Conservation (phyloP, 352 stramenopile genomes). For the Globisporangium nunn region DNA sequence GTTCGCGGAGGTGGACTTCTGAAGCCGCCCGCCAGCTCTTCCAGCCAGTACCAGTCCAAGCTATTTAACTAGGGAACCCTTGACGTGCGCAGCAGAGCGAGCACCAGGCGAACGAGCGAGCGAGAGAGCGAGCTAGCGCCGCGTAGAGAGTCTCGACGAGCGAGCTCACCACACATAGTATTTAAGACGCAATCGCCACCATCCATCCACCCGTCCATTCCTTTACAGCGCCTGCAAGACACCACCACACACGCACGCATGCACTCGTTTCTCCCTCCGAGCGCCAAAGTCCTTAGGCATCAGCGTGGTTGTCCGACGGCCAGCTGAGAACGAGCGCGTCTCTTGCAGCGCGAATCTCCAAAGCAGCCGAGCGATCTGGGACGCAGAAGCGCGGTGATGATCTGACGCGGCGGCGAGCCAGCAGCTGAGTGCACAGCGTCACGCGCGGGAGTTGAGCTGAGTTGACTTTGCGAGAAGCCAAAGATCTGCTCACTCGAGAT, state of each 20-base stretch:
- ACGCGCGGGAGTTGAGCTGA: not conserved
- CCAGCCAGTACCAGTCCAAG: not conserved
- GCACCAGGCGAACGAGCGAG: too few species aligned
- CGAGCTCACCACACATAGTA: not conserved
- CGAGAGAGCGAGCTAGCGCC: not conserved
- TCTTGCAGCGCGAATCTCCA: not conserved
- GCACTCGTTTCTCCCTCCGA: too few species aligned
- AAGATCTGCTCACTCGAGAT: not conserved
- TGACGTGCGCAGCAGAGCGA: too few species aligned
- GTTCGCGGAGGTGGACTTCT: conserved; percentile 76
- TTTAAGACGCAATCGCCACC: conserved; percentile 6
- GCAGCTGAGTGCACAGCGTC: not conserved
- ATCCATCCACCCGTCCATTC: not conserved
- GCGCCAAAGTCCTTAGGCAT: not conserved
- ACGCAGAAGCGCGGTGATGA: not conserved
- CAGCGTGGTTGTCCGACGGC: not conserved
- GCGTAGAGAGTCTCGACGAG: not conserved
- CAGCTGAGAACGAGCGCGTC: not conserved
- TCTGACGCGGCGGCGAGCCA: not conserved
- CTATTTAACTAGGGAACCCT: conserved; percentile 12
- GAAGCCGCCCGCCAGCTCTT: not conserved
- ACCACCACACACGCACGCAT: too few species aligned
- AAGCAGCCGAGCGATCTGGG: not conserved
- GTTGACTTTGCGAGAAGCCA: not conserved
- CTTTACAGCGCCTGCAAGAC: too few species aligned